These are phyloP conservation scores for Diaporthe batatas DNA, from an alignment of 2,329 filamentous ascomycete species.

Conservation along the genomic window DNA sequence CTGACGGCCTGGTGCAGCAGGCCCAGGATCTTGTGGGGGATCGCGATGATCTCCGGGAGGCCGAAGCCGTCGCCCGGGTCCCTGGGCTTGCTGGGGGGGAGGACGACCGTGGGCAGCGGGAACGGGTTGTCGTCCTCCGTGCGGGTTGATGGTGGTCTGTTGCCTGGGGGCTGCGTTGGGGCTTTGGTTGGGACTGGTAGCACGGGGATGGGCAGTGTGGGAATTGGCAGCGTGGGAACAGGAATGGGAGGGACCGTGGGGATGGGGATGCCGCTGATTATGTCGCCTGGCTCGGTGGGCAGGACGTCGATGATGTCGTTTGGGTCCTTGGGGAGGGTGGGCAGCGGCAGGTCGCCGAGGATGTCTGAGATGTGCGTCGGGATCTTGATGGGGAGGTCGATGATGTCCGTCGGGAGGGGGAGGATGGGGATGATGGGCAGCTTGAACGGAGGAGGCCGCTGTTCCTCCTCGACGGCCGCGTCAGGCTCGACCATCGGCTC, in stretches of 20 bases:
- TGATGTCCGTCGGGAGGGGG: neutral
- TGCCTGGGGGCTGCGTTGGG: neutral
- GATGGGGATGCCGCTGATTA: conserved; percentile 2
- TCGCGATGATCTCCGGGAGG: conserved; percentile 17
- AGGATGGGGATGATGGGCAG: no score
- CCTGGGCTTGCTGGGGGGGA: neutral
- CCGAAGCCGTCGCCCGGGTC: neutral
- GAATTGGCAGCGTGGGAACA: no score
- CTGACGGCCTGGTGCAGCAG: conserved; percentile 10
- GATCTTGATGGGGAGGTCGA: neutral
- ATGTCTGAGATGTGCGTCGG: neutral
- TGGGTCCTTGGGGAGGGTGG: neutral
- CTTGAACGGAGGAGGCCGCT: neutral
- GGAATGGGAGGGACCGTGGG: neutral
- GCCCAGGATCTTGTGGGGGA: conserved; percentile 11
- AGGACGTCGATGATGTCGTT: neutral
- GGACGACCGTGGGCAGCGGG: neutral
- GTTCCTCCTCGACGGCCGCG: neutral
- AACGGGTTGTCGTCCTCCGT: neutral
- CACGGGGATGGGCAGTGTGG: neutral
- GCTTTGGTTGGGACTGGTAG: neutral
- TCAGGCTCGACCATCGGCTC: neutral
- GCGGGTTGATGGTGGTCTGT: no score
- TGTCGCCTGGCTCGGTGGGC: conserved; percentile 5
- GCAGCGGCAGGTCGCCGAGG: neutral